These are phyloP conservation scores for Sphagnurus paluster DNA, from an alignment of 1,284 basidiomycete genomes.

Conservation along the genomic window DNA sequence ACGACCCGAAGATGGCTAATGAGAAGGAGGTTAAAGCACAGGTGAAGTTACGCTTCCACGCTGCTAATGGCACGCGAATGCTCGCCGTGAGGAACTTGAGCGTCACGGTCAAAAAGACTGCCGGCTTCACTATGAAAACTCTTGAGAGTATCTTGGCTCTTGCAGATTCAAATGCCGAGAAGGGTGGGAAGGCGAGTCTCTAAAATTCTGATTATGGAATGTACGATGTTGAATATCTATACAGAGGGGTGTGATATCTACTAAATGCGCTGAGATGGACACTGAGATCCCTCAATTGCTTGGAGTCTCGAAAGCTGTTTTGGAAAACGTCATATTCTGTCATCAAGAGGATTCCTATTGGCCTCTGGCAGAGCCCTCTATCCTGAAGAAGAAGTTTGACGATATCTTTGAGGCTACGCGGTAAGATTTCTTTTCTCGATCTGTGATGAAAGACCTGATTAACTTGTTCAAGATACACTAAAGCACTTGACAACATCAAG, in stretches of 20 bases:
- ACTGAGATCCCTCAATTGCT: constrained; percentile 88
- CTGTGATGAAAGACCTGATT: constrained; percentile 6
- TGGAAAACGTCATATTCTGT: constrained; percentile 99
- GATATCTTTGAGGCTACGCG: constrained; percentile 99
- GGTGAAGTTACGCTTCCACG: constrained; percentile 91
- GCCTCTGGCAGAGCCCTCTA: constrained; percentile 91
- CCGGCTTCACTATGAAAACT: constrained; percentile 94
- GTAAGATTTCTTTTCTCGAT: constrained; percentile 36
- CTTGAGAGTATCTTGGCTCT: constrained; percentile 88
- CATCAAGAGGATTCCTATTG: constrained; percentile 99
- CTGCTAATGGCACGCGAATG: constrained; percentile 88
- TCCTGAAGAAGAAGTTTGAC: constrained; percentile 97
- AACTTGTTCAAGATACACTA: constrained; percentile 75
- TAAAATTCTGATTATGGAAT: not conserved
- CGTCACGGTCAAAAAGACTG: constrained; percentile 90
- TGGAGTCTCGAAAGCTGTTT: constrained; percentile 96
- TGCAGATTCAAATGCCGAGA: constrained; percentile 67
- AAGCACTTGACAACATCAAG: constrained; percentile 95
- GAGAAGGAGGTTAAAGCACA: constrained; percentile 99
- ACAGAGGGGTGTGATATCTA: constrained; percentile 87
- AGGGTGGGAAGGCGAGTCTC: constrained; percentile 70
- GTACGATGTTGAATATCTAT: constrained; percentile 2
- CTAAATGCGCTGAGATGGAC: constrained; percentile 97
- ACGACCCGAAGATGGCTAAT: constrained; percentile 99
- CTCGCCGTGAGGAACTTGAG: constrained; percentile 92